Percentiles rank a stretch among this genome's conserved stretches.
phyloP scores from a whole-genome alignment of 495 filamentous ascomycete genomes.

The Xylaria longipes region DNA sequence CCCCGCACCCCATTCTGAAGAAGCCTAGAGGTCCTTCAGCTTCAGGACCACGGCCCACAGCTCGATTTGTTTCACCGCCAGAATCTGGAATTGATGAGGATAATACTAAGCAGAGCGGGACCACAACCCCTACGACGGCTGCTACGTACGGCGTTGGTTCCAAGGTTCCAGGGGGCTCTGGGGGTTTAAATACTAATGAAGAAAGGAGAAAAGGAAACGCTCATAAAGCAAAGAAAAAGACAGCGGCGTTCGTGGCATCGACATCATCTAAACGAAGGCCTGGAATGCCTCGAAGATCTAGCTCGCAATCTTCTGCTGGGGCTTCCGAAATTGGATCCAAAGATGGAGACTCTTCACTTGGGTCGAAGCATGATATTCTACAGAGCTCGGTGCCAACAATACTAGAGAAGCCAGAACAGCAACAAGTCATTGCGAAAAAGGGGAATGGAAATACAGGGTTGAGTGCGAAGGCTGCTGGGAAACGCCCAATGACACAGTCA shows the following conservation, averaged over 20 bases:
- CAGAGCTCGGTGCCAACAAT: slow-evolving; percentile 30
- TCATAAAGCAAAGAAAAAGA: slow-evolving; percentile 42
- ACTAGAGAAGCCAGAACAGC: slow-evolving; percentile 28
- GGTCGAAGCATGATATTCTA: slow-evolving; percentile 32
- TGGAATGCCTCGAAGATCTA: slow-evolving; percentile 45
- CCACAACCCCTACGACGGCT: slow-evolving; percentile 36
- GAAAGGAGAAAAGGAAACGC: slow-evolving; percentile 33
- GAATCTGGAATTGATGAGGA: slow-evolving; percentile 47
- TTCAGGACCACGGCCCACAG: slow-evolving; percentile 57
- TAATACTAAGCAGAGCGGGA: slow-evolving; percentile 31
- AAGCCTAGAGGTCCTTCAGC: slow-evolving; percentile 58
- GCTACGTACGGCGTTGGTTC: slow-evolving; percentile 34
- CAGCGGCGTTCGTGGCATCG: slow-evolving; percentile 40
- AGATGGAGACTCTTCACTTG: slow-evolving; percentile 30
- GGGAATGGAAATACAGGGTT: slow-evolving; percentile 24
- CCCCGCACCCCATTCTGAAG: slow-evolving; percentile 58
- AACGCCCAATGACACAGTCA: slow-evolving; percentile 36
- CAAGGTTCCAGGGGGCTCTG: slow-evolving; percentile 19
- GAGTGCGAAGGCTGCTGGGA: slow-evolving; percentile 49
- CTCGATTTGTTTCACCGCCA: slow-evolving; percentile 58
- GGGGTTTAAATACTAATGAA: slow-evolving; percentile 36
- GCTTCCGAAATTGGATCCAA: slow-evolving; percentile 35
- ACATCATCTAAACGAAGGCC: slow-evolving; percentile 47
- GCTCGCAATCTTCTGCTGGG: slow-evolving; percentile 49
- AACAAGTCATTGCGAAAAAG: neutral